These are phyloP conservation scores for Papiliotrema nemorosa DNA, from an alignment of 1,284 basidiomycete genomes.

Conservation along the genomic window DNA sequence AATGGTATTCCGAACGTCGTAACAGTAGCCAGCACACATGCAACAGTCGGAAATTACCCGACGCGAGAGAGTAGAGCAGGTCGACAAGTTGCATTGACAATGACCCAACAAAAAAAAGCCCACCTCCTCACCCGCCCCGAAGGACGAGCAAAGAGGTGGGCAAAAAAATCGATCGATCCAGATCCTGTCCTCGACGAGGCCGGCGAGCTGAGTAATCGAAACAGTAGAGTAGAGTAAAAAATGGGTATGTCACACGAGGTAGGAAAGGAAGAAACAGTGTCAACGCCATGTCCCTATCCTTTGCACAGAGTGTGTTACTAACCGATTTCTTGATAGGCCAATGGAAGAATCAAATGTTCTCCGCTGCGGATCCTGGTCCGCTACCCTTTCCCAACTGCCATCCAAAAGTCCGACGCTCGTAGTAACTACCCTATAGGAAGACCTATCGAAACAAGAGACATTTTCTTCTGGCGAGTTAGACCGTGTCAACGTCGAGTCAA, in stretches of 20 bases:
- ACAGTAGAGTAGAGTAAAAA: neutral
- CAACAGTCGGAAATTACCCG: too few relatives aligned
- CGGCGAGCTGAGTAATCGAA: conserved; percentile 2
- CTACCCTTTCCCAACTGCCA: too few relatives aligned
- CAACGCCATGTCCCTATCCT: neutral
- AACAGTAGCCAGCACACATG: neutral
- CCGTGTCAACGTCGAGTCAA: too few relatives aligned
- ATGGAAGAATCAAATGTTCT: too few relatives aligned
- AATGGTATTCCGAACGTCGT: neutral
- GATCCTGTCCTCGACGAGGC: conserved; percentile 7
- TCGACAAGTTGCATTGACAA: neutral
- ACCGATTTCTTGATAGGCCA: neutral
- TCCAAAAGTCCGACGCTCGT: too few relatives aligned
- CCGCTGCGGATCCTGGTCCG: too few relatives aligned
- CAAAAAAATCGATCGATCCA: conserved; percentile 3
- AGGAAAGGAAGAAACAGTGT: neutral
- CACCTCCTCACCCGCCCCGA: conserved; percentile 6
- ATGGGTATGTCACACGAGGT: too few relatives aligned
- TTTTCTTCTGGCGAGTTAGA: too few relatives aligned
- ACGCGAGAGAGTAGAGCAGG: too few relatives aligned
- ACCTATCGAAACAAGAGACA: too few relatives aligned
- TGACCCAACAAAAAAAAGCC: conserved; percentile 7
- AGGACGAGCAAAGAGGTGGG: conserved; percentile 7
- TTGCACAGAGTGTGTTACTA: neutral
- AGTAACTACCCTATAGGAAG: too few relatives aligned